Conservation (phyloP, 352 stramenopile species). For the Vaucheria bursata region DNA sequence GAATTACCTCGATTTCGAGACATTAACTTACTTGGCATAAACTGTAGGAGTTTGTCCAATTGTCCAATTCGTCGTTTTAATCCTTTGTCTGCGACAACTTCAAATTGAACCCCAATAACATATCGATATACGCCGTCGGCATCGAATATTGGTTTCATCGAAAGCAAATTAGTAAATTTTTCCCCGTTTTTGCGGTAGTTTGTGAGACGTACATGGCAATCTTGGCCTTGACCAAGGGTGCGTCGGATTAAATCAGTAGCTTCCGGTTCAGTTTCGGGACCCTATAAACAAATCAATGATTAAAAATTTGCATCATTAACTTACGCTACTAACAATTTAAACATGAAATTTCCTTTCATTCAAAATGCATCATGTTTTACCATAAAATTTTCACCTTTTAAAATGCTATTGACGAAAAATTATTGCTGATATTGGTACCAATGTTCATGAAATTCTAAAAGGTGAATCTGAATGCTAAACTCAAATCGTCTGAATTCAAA, state of each 20-base stretch:
- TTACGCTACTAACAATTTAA: too few species aligned
- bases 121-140: slow-evolving; percentile 54
- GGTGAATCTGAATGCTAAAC: too few species aligned
- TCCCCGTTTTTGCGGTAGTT: slow-evolving; percentile 75
- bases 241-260: slow-evolving; percentile 47
- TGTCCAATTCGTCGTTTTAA: slow-evolving; percentile 36
- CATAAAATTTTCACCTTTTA: too few species aligned
- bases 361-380: too few species aligned
- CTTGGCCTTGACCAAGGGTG: slow-evolving; percentile 42
- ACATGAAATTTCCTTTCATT: too few species aligned
- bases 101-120: slow-evolving; percentile 46
- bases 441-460: too few species aligned
- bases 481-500: too few species aligned
- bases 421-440: too few species aligned
- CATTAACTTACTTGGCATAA: slow-evolving; percentile 36
- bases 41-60: slow-evolving; percentile 43
- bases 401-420: too few species aligned
- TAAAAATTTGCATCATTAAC: too few species aligned
- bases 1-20: neutral
- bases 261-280: slow-evolving; percentile 36
- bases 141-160: slow-evolving; percentile 65
- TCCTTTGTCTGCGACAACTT: slow-evolving; percentile 39
- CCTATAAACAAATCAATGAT: slow-evolving; percentile 18
- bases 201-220: slow-evolving; percentile 64
- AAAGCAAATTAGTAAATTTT: slow-evolving; percentile 79